phyloP scores from a whole-genome alignment of 2,329 filamentous ascomycete species.

The Colletotrichum somersetense region DNA sequence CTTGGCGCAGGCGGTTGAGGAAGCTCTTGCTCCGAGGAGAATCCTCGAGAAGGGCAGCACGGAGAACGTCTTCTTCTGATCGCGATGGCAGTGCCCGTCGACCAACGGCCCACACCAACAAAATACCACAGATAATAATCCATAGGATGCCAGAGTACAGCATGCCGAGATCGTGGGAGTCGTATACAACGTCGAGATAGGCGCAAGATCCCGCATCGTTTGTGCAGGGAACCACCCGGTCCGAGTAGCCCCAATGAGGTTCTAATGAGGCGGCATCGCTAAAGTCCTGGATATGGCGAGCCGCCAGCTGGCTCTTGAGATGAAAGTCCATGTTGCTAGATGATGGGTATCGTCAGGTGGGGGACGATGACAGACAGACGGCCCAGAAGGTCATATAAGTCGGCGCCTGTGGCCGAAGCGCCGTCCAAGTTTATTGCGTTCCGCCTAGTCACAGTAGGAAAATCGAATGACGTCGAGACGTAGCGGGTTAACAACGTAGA shows the following conservation, averaged over 20 bases:
- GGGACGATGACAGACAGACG: background rate
- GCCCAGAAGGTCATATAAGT: background rate
- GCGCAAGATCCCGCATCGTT: slow-evolving; percentile 62
- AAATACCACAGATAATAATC: slow-evolving; percentile 58
- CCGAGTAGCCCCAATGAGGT: slow-evolving; percentile 62
- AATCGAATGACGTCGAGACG: background rate
- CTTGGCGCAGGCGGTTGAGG: slow-evolving; percentile 49
- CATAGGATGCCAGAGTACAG: slow-evolving; percentile 65
- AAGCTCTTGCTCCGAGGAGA: slow-evolving; percentile 23
- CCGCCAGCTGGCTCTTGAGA: slow-evolving; percentile 31
- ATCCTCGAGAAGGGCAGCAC: slow-evolving; percentile 28
- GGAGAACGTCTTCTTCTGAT: slow-evolving; percentile 38
- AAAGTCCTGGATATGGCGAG: slow-evolving; percentile 57
- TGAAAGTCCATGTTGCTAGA: slow-evolving; percentile 35
- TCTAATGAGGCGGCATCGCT: slow-evolving; percentile 51
- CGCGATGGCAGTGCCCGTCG: slow-evolving; percentile 45
- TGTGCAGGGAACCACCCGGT: slow-evolving; percentile 59
- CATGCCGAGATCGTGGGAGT: slow-evolving; percentile 62
- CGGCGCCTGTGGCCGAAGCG: background rate
- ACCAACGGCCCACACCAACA: slow-evolving; percentile 58
- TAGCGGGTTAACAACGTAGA: background rate
- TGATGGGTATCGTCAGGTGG: background rate
- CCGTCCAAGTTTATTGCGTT: background rate
- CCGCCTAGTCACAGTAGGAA: background rate
- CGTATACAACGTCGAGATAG: slow-evolving; percentile 66